Evolutionary conservation across 2,329 filamentous ascomycete species (phyloP).

Genomic region (Didymella keratinophila): DNA sequence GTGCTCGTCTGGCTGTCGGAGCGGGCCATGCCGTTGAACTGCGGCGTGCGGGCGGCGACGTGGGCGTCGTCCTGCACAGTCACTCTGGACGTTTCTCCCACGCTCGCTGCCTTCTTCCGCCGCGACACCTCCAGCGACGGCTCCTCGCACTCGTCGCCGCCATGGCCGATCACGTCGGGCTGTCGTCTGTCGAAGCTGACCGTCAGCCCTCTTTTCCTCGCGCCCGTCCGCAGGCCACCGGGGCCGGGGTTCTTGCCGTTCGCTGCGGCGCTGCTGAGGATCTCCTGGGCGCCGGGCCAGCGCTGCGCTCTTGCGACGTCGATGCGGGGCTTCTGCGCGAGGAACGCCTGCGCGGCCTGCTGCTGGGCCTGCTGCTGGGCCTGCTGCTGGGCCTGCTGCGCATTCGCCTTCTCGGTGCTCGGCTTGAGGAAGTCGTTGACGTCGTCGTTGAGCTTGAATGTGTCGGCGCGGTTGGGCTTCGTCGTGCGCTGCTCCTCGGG

Average conservation of each 20-base stretch:
- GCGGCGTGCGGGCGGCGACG: slow-evolving; percentile 36
- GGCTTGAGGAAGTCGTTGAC: slow-evolving; percentile 67
- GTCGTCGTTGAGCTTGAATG: slow-evolving; percentile 53
- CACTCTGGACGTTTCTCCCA: no score
- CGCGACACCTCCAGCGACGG: slow-evolving; percentile 76
- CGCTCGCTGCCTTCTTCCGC: slow-evolving; percentile 54
- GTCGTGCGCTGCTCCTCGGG: slow-evolving; percentile 39
- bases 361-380: slow-evolving; percentile 27
- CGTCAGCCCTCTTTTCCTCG: slow-evolving; percentile 69
- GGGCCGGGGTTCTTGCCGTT: slow-evolving; percentile 45
- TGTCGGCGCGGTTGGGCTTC: slow-evolving; percentile 31
- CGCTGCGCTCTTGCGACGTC: slow-evolving; percentile 60
- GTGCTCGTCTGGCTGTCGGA: slow-evolving; percentile 36
- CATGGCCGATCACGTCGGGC: slow-evolving; percentile 87
- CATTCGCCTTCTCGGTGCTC: slow-evolving; percentile 55
- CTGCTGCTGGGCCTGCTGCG: no score
- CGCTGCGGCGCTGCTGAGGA: slow-evolving; percentile 48
- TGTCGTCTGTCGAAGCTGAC: slow-evolving; percentile 77
- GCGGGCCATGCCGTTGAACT: slow-evolving; percentile 36
- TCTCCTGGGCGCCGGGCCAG: slow-evolving; percentile 60
- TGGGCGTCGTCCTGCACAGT: slow-evolving; percentile 46
- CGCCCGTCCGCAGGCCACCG: slow-evolving; percentile 49
- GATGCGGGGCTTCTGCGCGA: slow-evolving; percentile 52
- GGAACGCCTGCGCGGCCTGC: slow-evolving; percentile 40
- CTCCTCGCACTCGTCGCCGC: slow-evolving; percentile 82